phyloP scores from a whole-genome alignment of 495 filamentous ascomycete species.

The Hypoxylon fuscum region DNA sequence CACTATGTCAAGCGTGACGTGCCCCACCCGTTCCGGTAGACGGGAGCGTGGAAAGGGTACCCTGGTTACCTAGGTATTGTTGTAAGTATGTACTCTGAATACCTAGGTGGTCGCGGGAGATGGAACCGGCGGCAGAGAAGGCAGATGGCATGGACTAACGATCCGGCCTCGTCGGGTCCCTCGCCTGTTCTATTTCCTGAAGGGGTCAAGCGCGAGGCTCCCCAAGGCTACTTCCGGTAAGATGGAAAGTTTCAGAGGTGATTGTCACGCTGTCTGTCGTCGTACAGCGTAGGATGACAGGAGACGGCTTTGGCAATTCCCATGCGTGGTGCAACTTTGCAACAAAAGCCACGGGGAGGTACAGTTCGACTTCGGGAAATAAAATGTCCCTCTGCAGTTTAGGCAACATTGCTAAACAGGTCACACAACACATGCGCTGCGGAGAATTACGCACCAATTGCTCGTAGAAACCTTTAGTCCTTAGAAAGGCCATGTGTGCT shows the following conservation, averaged over 20 bases:
- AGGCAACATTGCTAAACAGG: slow-evolving; percentile 31
- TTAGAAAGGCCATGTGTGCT: slow-evolving; percentile 41
- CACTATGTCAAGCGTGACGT: slow-evolving; percentile 18
- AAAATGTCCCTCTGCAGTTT: slow-evolving; percentile 37
- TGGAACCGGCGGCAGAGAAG: slow-evolving; percentile 37
- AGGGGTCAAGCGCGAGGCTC: slow-evolving; percentile 35
- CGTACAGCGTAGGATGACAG: slow-evolving; percentile 40
- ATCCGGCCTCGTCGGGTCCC: slow-evolving; percentile 38
- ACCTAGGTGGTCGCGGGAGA: slow-evolving; percentile 30
- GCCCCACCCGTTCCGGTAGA: slow-evolving; percentile 46
- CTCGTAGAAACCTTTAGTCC: slow-evolving; percentile 10
- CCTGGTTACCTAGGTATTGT: slow-evolving; percentile 32
- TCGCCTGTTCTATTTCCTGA: slow-evolving; percentile 34
- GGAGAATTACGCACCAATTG: slow-evolving; percentile 44
- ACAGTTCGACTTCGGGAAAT: slow-evolving; percentile 50
- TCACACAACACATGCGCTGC: slow-evolving; percentile 40
- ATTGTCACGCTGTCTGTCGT: slow-evolving; percentile 32
- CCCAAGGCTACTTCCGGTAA: slow-evolving; percentile 33
- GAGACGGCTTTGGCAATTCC: slow-evolving; percentile 28
- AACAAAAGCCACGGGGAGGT: slow-evolving; percentile 41
- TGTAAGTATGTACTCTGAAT: slow-evolving; percentile 18
- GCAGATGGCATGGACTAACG: slow-evolving; percentile 38
- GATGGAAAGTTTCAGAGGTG: slow-evolving; percentile 39
- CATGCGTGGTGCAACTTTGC: slow-evolving; percentile 37
- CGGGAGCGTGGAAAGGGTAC: slow-evolving; percentile 39